Base-by-base conservation (phyloP, 2,329 filamentous ascomycete species). In the Hymenoscyphus albidus region DNA sequence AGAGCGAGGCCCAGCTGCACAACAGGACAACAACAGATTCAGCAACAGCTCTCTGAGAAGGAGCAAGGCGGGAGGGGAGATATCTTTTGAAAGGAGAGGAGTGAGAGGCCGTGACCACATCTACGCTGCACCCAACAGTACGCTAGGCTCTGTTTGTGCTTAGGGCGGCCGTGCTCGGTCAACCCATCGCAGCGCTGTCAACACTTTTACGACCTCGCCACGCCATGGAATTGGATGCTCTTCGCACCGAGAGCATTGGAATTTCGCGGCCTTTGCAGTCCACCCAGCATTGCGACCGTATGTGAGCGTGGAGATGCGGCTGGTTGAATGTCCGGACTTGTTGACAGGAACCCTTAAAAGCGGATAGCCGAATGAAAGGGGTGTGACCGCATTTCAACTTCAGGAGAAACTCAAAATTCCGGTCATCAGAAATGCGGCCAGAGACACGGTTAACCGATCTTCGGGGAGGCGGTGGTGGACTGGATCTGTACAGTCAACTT, bases 41-140 rank as follows among this genome's bases (percentile, higher is more conserved):
- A 51, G 18, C 14, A n/a, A 4, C 44, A 16, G 48, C 48, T 12
- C 48, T 54, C 48, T 51, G 48, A 51, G 44, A 54, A 10, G 48
- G 48, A 54, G 48, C 48, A 51, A 27, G n/a, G 44, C 44, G 48
- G 22, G 48, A 54, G 48, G 48, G 22, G 48, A 54, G 48, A 54
- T 54, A 54, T 54, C 48, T 54, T 48, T 18, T 18, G 44, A 48
- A 18, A 22, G 18, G 13, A 10, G 5, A 35, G n/a, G 18, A 22
- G 48, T 54, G 18, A 54, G 48, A 54, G 22, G 10, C 18, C 48
- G 13, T 54, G 48, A 10, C 12, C 48, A 54, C n/a, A 54, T 13
- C 12, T 54, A 27, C 18, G 44, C 44, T 22, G 44, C 44, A 3
- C 14, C 9, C 13, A 5, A 22, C 18, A 54, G 48, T 9, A 22